Evolutionary conservation across 805 yeast genomes (phyloP).

Genomic region (Cyberlindnera saturnus): DNA sequence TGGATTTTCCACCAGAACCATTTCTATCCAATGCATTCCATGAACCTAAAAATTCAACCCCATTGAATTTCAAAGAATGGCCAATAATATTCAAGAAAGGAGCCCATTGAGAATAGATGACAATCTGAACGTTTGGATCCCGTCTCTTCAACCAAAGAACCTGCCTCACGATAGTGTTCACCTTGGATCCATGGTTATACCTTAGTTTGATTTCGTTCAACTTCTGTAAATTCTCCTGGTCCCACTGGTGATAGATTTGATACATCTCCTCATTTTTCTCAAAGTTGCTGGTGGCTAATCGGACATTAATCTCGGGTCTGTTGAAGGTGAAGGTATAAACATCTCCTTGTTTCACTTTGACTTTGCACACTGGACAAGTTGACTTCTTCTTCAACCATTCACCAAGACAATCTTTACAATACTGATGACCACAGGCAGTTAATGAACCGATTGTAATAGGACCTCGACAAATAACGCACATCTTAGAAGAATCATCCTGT

Average conservation of each 20-base stretch:
- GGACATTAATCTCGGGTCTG: conserved; percentile 45
- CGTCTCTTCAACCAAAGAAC: conserved; percentile 53
- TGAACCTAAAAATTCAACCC: conserved; percentile 53
- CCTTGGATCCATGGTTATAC: conserved; percentile 73
- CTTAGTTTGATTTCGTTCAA: conserved; percentile 39
- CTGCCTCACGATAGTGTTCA: conserved; percentile 75
- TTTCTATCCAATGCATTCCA: conserved; percentile 16
- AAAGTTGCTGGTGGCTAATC: conserved; percentile 29
- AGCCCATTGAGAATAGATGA: conserved; percentile 87
- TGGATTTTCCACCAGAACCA: neutral
- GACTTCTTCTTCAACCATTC: conserved; percentile 59
- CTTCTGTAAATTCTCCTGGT: conserved; percentile 34
- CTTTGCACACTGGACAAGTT: conserved; percentile 81
- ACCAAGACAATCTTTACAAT: conserved; percentile 73
- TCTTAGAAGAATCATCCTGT: conserved; percentile 25
- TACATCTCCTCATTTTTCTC: conserved; percentile 11
- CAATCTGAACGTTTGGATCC: conserved; percentile 57
- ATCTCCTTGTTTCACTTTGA: conserved; percentile 39
- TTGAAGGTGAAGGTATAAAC: conserved; percentile 66
- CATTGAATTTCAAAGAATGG: conserved; percentile 55
- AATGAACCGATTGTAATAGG: conserved; percentile 69
- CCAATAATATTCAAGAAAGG: conserved; percentile 64
- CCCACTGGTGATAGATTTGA: conserved; percentile 29
- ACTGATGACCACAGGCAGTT: conserved; percentile 88
- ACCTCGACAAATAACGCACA: conserved; percentile 77